A percentile compares a stretch with the other conserved stretches of the same genome.
phyloP scores from a whole-genome alignment of 306 rosid species.

The Phaseolus lunatus region DNA sequence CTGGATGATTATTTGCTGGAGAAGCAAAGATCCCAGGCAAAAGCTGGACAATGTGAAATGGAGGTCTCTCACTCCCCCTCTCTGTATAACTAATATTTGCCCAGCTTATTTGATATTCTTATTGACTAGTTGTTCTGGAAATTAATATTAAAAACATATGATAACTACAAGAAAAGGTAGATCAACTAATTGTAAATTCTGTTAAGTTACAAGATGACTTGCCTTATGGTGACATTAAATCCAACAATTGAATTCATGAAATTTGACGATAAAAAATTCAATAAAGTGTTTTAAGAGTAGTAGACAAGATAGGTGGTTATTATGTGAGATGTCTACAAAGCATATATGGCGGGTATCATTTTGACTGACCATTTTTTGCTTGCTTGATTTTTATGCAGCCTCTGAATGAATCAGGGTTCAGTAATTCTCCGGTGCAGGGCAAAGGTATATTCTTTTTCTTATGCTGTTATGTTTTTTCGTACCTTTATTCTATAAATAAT shows the following conservation, averaged over 20 bases:
- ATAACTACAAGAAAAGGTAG: not conserved
- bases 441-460: slow-evolving; percentile 59
- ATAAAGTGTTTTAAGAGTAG: slow-evolving; percentile 6
- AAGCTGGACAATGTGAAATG: slow-evolving; percentile 72
- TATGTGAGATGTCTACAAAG: not conserved
- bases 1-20: slow-evolving; percentile 71
- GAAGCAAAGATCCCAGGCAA: slow-evolving; percentile 62
- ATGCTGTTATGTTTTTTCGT: not conserved
- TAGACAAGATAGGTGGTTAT: not conserved
- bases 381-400: slow-evolving; percentile 58
- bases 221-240: not conserved
- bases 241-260: slow-evolving; percentile 17
- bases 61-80: slow-evolving; percentile 64
- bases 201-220: not conserved
- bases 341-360: not conserved
- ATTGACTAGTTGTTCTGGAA: not conserved
- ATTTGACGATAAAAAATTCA: slow-evolving; percentile 1
- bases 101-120: not conserved
- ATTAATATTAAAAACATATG: not conserved
- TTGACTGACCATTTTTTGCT: slow-evolving; percentile 29
- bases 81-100: not conserved
- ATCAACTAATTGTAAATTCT: not conserved
- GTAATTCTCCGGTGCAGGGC: slow-evolving; percentile 79
- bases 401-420: slow-evolving; percentile 74
- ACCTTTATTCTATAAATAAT: not conserved